phyloP scores from a whole-genome alignment of 768 basidiomycete genomes.

The Leucosporidium yakuticum region DNA sequence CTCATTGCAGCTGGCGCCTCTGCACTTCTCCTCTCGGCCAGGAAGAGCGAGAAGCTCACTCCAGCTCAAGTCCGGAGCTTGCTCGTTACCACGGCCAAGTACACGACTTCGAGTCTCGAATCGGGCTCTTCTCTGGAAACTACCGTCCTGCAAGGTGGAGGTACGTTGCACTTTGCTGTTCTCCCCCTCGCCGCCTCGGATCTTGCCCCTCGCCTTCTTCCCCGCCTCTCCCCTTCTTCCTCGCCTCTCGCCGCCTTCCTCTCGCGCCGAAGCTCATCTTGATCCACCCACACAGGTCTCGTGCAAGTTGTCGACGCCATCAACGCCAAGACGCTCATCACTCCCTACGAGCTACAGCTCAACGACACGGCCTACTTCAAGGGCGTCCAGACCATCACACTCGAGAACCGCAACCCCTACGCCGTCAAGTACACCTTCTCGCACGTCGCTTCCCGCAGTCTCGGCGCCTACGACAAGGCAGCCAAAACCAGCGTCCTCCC shows the following conservation, averaged over 20 bases:
- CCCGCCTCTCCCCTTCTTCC: background rate
- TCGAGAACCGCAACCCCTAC: constrained; percentile 40
- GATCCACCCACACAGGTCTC: constrained; percentile 31
- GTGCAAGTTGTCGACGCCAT: constrained; percentile 58
- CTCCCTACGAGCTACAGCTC: constrained; percentile 55
- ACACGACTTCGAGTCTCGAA: too few relatives aligned
- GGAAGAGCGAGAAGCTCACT: constrained; percentile 31
- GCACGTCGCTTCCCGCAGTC: constrained; percentile 5
- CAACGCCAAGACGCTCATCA: constrained; percentile 52
- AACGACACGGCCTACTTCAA: constrained; percentile 62
- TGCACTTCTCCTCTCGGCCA: constrained; percentile 43
- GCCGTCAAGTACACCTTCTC: constrained; percentile 7
- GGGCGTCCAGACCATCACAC: constrained; percentile 48
- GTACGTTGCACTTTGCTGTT: constrained; percentile 31
- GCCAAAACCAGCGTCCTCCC: constrained; percentile 17
- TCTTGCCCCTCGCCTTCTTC: constrained; percentile 28
- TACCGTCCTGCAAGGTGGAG: too few relatives aligned
- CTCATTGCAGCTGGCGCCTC: constrained; percentile 39
- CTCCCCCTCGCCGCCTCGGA: constrained; percentile 35
- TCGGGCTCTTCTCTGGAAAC: too few relatives aligned
- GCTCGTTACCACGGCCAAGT: constrained; percentile 37
- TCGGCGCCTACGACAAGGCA: constrained; percentile 17
- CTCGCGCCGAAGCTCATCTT: background rate
- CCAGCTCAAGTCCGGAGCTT: constrained; percentile 33
- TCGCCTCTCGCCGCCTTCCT: too few relatives aligned